Evolutionary conservation across 495 filamentous ascomycete species (phyloP).

Genomic region (Massariosphaeria phaeospora): DNA sequence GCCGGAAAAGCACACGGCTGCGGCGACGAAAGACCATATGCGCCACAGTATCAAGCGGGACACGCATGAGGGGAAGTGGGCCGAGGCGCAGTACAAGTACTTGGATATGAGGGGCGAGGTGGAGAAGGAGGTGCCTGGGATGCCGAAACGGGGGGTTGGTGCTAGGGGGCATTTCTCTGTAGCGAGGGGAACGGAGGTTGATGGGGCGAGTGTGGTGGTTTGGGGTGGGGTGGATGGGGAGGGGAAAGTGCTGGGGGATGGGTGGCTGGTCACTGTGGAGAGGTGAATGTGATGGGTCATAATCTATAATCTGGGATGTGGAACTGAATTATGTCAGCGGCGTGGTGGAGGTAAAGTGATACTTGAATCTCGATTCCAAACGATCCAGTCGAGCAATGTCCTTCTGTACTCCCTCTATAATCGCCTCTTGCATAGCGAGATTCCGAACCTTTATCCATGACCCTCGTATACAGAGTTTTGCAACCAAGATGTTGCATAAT

Average conservation of each 20-base stretch:
- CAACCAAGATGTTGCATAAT: too few relatives aligned
- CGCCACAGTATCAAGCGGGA: constrained; percentile 27
- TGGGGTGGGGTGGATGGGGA: constrained; percentile 38
- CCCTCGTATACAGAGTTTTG: too few relatives aligned
- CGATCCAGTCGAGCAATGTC: too few relatives aligned
- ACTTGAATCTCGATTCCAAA: too few relatives aligned
- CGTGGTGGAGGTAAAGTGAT: too few relatives aligned
- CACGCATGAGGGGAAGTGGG: constrained; percentile 46
- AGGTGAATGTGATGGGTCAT: too few relatives aligned
- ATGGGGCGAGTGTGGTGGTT: constrained; percentile 37
- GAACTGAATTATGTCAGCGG: too few relatives aligned
- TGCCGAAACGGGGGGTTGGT: constrained; percentile 29
- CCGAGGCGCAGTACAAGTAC: constrained; percentile 40
- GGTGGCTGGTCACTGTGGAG: constrained; percentile 39
- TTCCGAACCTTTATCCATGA: too few relatives aligned
- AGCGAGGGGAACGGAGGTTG: constrained; percentile 36
- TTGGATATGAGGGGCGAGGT: constrained; percentile 30
- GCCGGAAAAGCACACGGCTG: constrained; percentile 48
- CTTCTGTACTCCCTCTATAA: too few relatives aligned
- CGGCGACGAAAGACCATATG: constrained; percentile 48
- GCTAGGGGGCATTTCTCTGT: constrained; percentile 27
- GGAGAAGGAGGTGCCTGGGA: constrained; percentile 26
- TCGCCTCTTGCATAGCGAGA: too few relatives aligned
- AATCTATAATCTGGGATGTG: too few relatives aligned
- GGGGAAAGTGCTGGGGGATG: constrained; percentile 34